phyloP scores from a whole-genome alignment of 805 yeast genomes.

The Nakazawaea molendinolei region DNA sequence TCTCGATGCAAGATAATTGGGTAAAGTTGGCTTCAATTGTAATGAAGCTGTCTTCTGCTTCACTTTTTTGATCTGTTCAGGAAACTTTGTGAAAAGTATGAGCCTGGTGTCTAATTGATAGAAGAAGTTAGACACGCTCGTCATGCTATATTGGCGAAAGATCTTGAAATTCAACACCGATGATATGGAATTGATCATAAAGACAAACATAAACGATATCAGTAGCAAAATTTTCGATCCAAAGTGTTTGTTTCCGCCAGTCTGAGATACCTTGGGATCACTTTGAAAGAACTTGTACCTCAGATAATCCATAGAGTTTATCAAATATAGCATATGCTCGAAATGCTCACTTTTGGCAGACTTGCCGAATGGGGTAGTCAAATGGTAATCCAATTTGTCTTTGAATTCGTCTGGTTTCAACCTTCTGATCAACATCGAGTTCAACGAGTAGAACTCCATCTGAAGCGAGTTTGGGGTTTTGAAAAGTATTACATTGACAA shows the following conservation, averaged over 20 bases:
- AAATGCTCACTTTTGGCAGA: slow-evolving; percentile 1
- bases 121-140: slow-evolving; percentile 52
- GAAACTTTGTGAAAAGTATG: slow-evolving; percentile 71
- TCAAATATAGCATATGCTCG: slow-evolving; percentile 10
- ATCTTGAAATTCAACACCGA: slow-evolving; percentile 24
- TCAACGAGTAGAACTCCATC: slow-evolving; percentile 75
- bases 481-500: slow-evolving; percentile 38
- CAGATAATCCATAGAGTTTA: slow-evolving; percentile 10
- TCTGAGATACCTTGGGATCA: slow-evolving; percentile 12
- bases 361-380: slow-evolving; percentile 9
- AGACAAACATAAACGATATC: slow-evolving; percentile 14
- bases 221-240: slow-evolving; percentile 16
- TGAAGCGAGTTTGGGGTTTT: slow-evolving; percentile 64
- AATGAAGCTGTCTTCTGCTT: slow-evolving; percentile 18
- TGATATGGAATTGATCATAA: slow-evolving; percentile 18
- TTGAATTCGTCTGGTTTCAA: slow-evolving; percentile 25
- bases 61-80: slow-evolving; percentile 65
- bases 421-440: slow-evolving; percentile 32
- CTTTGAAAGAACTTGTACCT: slow-evolving; percentile 2
- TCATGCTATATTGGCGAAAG: slow-evolving; percentile 19
- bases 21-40: slow-evolving; percentile 36
- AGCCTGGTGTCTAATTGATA: slow-evolving; percentile 75
- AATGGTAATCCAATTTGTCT: slow-evolving; percentile 11
- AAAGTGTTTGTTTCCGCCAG: slow-evolving; percentile 17
- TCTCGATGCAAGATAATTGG: slow-evolving; percentile 31